Percentiles rank a stretch among this genome's conserved stretches.
These are phyloP conservation scores for Taiozyma sp. DNA, from an alignment of 1,139 yeast genomes.

Conservation along the genomic window DNA sequence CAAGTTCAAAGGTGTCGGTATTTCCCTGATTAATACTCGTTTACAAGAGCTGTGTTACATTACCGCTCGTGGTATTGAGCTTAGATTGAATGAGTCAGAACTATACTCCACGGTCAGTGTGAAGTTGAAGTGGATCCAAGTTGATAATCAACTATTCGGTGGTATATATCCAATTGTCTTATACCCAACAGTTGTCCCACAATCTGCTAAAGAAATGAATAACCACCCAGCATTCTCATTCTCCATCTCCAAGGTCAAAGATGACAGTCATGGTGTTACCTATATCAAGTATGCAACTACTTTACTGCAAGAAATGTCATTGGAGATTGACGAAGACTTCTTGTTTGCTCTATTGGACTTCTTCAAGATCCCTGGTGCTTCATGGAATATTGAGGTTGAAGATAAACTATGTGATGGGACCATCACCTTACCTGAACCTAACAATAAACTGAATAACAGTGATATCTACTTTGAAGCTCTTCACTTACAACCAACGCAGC, in stretches of 20 bases:
- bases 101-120: slow-evolving; percentile 73
- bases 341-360: slow-evolving; percentile 78
- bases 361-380: slow-evolving; percentile 64
- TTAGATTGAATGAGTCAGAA: slow-evolving; percentile 80
- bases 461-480: slow-evolving; percentile 91
- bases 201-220: slow-evolving; percentile 76
- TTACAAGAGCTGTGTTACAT: slow-evolving; percentile 77
- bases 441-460: slow-evolving; percentile 47
- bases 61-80: slow-evolving; percentile 74
- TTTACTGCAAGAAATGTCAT: slow-evolving; percentile 81
- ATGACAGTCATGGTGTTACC: slow-evolving; percentile 83
- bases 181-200: slow-evolving; percentile 91
- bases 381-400: slow-evolving; percentile 48
- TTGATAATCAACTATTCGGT: slow-evolving; percentile 88
- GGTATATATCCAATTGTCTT: slow-evolving; percentile 83
- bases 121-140: slow-evolving; percentile 90
- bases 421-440: slow-evolving; percentile 67
- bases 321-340: slow-evolving; percentile 93
- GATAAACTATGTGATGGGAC: slow-evolving; percentile 51
- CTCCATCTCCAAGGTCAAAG: slow-evolving; percentile 77
- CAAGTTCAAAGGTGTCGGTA: slow-evolving; percentile 81
- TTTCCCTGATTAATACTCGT: slow-evolving; percentile 71
- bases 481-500: slow-evolving; percentile 86
- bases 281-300: slow-evolving; percentile 90
- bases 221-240: slow-evolving; percentile 89